Evolutionary conservation across 805 yeast genomes (phyloP).

Genomic region (Kazachstania bromeliacearum): DNA sequence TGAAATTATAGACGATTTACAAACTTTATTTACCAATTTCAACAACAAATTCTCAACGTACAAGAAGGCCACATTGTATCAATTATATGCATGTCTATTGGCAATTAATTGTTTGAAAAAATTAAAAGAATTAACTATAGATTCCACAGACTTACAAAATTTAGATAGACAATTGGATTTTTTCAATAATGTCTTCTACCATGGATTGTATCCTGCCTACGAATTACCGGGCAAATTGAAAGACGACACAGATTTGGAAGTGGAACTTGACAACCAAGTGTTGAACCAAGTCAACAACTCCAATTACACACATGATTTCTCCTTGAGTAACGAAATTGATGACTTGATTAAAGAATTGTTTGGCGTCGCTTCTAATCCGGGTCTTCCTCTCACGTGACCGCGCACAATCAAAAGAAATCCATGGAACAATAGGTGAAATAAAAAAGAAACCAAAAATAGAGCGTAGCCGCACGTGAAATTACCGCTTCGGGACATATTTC

Average conservation of each 20-base stretch:
- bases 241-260: slow-evolving; percentile 18
- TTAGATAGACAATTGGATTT: slow-evolving; percentile 15
- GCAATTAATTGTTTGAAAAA: slow-evolving; percentile 24
- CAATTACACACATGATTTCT: slow-evolving; percentile 27
- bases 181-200: slow-evolving; percentile 20
- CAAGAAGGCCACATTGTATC: slow-evolving; percentile 23
- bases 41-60: slow-evolving; percentile 17
- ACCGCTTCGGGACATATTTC: too few relatives aligned
- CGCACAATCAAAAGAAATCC: too few relatives aligned
- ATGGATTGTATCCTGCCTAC: slow-evolving; percentile 19
- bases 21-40: slow-evolving; percentile 23
- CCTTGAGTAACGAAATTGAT: slow-evolving; percentile 30
- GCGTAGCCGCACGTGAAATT: too few relatives aligned
- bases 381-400: slow-evolving; percentile 6
- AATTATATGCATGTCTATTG: slow-evolving; percentile 28
- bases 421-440: too few relatives aligned
- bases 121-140: slow-evolving; percentile 6
- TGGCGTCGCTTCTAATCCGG: slow-evolving; percentile 17
- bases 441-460: too few relatives aligned
- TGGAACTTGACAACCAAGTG: slow-evolving; percentile 18
- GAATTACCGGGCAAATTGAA: slow-evolving; percentile 18
- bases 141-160: background rate
- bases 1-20: slow-evolving; percentile 25
- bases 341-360: slow-evolving; percentile 29
- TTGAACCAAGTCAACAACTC: slow-evolving; percentile 22